phyloP scores from a whole-genome alignment of 2,329 filamentous ascomycete genomes.

The Mycogone perniciosa region DNA sequence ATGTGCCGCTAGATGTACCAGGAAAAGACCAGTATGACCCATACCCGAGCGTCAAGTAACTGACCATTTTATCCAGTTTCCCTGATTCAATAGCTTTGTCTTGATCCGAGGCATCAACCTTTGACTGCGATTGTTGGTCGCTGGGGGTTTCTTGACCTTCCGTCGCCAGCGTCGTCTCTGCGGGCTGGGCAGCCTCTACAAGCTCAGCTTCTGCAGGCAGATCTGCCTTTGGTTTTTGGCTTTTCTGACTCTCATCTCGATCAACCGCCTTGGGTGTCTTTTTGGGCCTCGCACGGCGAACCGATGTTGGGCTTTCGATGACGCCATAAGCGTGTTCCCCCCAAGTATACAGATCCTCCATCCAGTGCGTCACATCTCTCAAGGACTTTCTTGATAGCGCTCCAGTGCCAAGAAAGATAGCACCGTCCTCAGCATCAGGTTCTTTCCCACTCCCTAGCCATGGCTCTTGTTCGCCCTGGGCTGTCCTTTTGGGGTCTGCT shows the following conservation, averaged over 20 bases:
- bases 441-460: slow-evolving; percentile 72
- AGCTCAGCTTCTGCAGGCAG: neutral
- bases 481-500: slow-evolving; percentile 18
- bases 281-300: slow-evolving; percentile 43
- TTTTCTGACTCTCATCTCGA: slow-evolving; percentile 7
- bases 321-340: slow-evolving; percentile 82
- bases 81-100: neutral
- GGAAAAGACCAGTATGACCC: slow-evolving; percentile 58
- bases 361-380: slow-evolving; percentile 72
- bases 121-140: neutral
- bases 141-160: neutral
- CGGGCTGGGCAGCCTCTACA: neutral
- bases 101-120: neutral
- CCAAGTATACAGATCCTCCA: slow-evolving; percentile 80
- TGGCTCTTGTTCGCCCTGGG: slow-evolving; percentile 19
- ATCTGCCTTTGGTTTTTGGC: slow-evolving; percentile 3
- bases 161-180: neutral
- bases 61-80: slow-evolving; percentile 49
- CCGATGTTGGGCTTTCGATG: slow-evolving; percentile 66
- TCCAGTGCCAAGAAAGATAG: slow-evolving; percentile 78
- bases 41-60: slow-evolving; percentile 61
- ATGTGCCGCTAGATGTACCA: slow-evolving; percentile 12
- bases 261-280: slow-evolving; percentile 20
- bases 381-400: slow-evolving; percentile 65
- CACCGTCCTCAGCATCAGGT: slow-evolving; percentile 68